A percentile compares a stretch with the other conserved stretches of the same genome.
phyloP scores from a whole-genome alignment of 140 eudicot species.

The Flaveria floridana region DNA sequence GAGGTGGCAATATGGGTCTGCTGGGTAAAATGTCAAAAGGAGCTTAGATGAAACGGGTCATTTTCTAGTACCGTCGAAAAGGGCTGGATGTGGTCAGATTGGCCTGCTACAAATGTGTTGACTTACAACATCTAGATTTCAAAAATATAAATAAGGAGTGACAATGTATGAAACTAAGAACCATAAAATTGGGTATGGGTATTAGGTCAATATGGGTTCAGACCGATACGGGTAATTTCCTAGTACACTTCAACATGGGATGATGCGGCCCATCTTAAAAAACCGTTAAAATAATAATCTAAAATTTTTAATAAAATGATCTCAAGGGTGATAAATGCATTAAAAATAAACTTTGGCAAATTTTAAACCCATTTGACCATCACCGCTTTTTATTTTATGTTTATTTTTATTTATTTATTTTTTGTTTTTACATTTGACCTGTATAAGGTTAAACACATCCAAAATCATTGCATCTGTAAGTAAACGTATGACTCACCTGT shows the following conservation, averaged over 20 bases:
- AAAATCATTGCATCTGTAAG: not conserved
- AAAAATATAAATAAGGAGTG: no score
- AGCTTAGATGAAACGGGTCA: no score
- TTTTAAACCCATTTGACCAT: not conserved
- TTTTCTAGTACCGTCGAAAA: no score
- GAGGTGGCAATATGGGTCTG: no score
- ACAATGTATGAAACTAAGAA: no score
- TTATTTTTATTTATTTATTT: no score
- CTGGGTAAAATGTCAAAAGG: no score
- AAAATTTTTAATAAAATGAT: not conserved
- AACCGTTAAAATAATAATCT: not conserved
- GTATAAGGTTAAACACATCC: not conserved
- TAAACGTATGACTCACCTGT: slow-evolving; percentile 45
- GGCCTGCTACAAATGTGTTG: no score
- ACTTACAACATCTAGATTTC: no score
- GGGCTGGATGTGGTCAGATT: no score
- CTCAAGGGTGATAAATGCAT: not conserved
- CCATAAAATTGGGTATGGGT: not conserved
- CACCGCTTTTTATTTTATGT: not conserved
- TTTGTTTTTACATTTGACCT: not conserved
- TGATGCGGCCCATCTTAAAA: not conserved
- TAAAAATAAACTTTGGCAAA: not conserved
- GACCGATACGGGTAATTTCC: not conserved
- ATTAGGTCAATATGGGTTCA: not conserved
- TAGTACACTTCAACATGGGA: not conserved